Percentiles rank a stretch among this genome's conserved stretches.
These are phyloP conservation scores for Fusarium sublunatum DNA, from an alignment of 2,329 filamentous ascomycete species.

Conservation along the genomic window DNA sequence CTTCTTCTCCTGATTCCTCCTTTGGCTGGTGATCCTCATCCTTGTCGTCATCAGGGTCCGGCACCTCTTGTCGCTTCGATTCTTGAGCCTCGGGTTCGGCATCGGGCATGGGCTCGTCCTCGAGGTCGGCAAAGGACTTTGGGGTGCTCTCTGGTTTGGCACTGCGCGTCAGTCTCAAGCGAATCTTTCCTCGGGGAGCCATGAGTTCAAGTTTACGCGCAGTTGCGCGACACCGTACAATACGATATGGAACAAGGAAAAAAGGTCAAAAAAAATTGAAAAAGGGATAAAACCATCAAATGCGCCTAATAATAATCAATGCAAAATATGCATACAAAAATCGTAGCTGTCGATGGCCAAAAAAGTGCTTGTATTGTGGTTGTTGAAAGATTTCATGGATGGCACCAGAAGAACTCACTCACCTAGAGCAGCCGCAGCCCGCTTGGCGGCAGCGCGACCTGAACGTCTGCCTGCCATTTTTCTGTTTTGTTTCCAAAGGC, in stretches of 20 bases:
- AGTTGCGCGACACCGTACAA: slow-evolving; percentile 6
- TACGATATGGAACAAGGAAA: not conserved
- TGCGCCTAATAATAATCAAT: not conserved
- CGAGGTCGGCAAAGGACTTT: slow-evolving; percentile 55
- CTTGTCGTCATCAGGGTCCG: slow-evolving; percentile 52
- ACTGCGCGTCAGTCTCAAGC: slow-evolving; percentile 50
- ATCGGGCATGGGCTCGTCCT: slow-evolving; percentile 51
- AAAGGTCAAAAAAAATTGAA: slow-evolving; percentile 7
- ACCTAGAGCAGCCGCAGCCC: slow-evolving; percentile 65
- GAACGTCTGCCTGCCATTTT: slow-evolving; percentile 59
- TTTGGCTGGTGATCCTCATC: slow-evolving; percentile 65
- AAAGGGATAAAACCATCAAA: slow-evolving; percentile 5
- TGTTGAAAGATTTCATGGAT: slow-evolving; percentile 21
- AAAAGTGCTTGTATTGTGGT: slow-evolving; percentile 6
- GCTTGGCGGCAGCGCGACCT: slow-evolving; percentile 65
- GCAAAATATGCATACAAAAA: not conserved
- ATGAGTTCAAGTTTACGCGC: slow-evolving; percentile 33
- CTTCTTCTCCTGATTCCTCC: slow-evolving; percentile 60
- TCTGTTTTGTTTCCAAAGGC: not conserved
- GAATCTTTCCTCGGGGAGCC: slow-evolving; percentile 47
- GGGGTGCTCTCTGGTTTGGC: slow-evolving; percentile 56
- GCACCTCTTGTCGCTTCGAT: slow-evolving; percentile 58
- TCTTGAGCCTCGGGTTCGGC: slow-evolving; percentile 45
- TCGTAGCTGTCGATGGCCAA: not conserved
- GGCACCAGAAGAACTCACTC: slow-evolving; percentile 46